Base-by-base conservation (phyloP, 768 basidiomycete species). In the Heimioporus sp. region DNA sequence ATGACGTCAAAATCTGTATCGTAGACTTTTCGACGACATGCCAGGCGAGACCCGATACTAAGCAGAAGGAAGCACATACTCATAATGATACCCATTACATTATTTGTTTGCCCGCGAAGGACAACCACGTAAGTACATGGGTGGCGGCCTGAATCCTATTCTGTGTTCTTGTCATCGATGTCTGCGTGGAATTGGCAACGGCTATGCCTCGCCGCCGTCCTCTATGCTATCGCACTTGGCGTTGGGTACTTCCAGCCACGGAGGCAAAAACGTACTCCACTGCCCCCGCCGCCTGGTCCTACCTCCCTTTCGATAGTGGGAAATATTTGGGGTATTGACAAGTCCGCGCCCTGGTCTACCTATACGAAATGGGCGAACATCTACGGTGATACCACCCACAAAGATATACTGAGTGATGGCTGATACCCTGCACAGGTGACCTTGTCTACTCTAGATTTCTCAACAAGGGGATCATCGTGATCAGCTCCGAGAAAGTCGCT, bases 401-500 rank as follows among this genome's bases (percentile, higher is more conserved):
- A 16, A 2, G 10, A 24, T 16, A 12, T 12, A 16, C 34, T 15
- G 16, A 13, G n/a, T 12, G 5, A 43, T 20, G 15, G 16, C 40
- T 34, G 12, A 59, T 45, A 36, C 43, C 7, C 11, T 21, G n/a
- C 11, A 10, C 40, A 66, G 69, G 67, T 19, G 58, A 64, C 43
- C 44, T 69, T 6, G 56, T 65, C 13, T 69, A 67, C 32, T 53
- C 59, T 4, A 45, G 56, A 35, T 50, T 64, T 38, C 50, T 70
- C n/a, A 53, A 41, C 28, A 62, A 59, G 28, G 42, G 52, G 10
- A 57, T 70, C 13, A 38, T 72, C 19, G 50, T 71, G 20, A 58
- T 72, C 43, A 67, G 65, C 48, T 59, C 62, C 1, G 53, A 56
- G 28, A 53, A 64, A 51, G 59, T 62, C 2, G 59, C 61, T 4